Percentiles rank a stretch among this genome's conserved stretches.
Conservation (phyloP, 306 rosid species). For the Ochetophila trinervis region DNA sequence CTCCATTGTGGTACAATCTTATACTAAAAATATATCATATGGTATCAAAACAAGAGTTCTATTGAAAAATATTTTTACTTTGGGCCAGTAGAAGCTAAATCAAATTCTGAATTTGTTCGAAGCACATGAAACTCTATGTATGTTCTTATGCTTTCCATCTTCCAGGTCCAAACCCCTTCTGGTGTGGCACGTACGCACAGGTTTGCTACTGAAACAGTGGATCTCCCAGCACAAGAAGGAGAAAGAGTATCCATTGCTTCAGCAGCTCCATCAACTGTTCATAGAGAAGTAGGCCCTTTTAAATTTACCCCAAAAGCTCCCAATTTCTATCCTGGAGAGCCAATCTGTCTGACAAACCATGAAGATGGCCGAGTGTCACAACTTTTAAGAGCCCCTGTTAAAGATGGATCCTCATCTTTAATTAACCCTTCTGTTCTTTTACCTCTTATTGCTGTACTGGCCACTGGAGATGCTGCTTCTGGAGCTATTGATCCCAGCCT, state of each 20-base stretch:
- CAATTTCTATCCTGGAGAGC: constrained; percentile 72
- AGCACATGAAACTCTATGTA: neutral
- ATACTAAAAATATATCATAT: neutral
- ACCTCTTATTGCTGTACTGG: constrained; percentile 73
- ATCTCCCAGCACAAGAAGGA: constrained; percentile 88
- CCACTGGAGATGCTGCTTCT: constrained; percentile 86
- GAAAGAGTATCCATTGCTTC: constrained; percentile 89
- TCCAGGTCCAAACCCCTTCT: constrained; percentile 84
- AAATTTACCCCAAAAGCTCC: constrained; percentile 83
- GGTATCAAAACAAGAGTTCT: neutral
- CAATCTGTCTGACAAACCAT: constrained; percentile 93
- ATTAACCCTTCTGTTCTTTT: constrained; percentile 66
- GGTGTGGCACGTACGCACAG: constrained; percentile 89
- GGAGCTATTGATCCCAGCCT: constrained; percentile 81
- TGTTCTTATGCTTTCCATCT: constrained; percentile 8
- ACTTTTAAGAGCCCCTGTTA: constrained; percentile 76
- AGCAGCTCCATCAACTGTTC: constrained; percentile 78
- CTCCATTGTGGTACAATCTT: constrained; percentile 75
- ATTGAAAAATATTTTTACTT: neutral
- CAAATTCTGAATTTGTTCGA: neutral
- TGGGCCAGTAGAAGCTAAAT: neutral
- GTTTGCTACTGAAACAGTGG: constrained; percentile 93
- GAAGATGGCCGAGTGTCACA: constrained; percentile 83
- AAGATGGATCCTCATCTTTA: constrained; percentile 54
- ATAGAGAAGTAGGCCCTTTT: constrained; percentile 77